These are phyloP conservation scores for Myxozyma lipomycoides DNA, from an alignment of 805 yeast species.

Conservation along the genomic window DNA sequence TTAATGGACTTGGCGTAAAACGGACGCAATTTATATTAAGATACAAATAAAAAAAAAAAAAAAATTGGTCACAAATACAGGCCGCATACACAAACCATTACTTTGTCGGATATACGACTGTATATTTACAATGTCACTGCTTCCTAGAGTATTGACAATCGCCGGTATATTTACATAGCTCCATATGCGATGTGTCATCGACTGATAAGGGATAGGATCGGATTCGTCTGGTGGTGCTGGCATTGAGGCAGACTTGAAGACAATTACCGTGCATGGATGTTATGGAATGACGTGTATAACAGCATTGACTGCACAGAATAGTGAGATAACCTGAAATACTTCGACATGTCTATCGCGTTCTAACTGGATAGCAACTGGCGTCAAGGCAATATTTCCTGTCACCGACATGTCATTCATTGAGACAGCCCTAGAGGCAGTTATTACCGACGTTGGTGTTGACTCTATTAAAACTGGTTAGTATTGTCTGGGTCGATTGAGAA, in stretches of 20 bases:
- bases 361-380: constrained; percentile 38
- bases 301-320: constrained; percentile 78
- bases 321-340: constrained; percentile 35
- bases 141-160: constrained; percentile 31
- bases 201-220: constrained; percentile 46
- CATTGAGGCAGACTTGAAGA: constrained; percentile 81
- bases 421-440: constrained; percentile 50
- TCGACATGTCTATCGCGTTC: not conserved
- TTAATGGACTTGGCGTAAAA: no score
- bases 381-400: constrained; percentile 40
- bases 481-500: not conserved
- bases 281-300: constrained; percentile 74
- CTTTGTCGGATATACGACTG: no score
- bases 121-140: not conserved
- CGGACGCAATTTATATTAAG: no score
- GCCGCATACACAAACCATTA: no score
- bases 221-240: constrained; percentile 92
- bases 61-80: no score
- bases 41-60: no score
- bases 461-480: constrained; percentile 56
- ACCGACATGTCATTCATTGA: constrained; percentile 46
- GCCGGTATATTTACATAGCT: constrained; percentile 27
- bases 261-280: constrained; percentile 69
- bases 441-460: constrained; percentile 58
- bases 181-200: not conserved